Conservation (phyloP, 1,284 basidiomycete species). For the Malassezia sp. region DNA sequence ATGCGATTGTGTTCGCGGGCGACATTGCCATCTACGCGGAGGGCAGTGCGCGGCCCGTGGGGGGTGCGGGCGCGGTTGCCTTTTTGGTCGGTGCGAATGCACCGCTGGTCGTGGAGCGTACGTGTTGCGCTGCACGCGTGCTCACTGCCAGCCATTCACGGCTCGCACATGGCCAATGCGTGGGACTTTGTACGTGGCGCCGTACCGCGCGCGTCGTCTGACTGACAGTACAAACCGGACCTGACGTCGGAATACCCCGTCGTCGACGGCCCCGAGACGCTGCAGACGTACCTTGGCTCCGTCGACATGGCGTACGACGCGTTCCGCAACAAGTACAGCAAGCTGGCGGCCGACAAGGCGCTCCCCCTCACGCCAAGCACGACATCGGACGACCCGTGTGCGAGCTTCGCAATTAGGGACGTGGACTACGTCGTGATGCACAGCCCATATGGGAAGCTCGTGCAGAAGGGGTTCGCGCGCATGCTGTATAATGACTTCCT, state of each 20-base stretch:
- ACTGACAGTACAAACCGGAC: constrained; percentile 48
- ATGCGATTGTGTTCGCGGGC: constrained; percentile 91
- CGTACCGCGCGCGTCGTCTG: too few relatives aligned
- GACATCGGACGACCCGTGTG: constrained; percentile 7
- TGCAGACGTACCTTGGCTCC: constrained; percentile 86
- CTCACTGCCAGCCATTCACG: constrained; percentile 65
- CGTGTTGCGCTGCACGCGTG: too few relatives aligned
- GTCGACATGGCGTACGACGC: constrained; percentile 79
- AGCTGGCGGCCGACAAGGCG: constrained; percentile 38
- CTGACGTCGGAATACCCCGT: constrained; percentile 67
- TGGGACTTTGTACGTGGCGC: too few relatives aligned
- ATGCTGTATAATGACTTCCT: constrained; percentile 86
- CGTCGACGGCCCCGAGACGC: constrained; percentile 92
- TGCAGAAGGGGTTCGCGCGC: constrained; percentile 92
- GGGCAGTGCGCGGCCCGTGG: constrained; percentile 84
- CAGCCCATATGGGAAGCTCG: constrained; percentile 87
- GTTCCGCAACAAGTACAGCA: constrained; percentile 72
- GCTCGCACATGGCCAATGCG: constrained; percentile 91
- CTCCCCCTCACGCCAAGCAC: constrained; percentile 50
- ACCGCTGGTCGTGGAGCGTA: constrained; percentile 84
- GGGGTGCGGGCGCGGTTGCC: constrained; percentile 89
- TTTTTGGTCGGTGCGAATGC: constrained; percentile 93
- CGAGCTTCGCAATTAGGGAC: constrained; percentile 52
- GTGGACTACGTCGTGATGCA: constrained; percentile 81
- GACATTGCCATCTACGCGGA: constrained; percentile 98